These are phyloP conservation scores for Tylopilus rubrobrunneus DNA, from an alignment of 768 basidiomycete species.

Conservation along the genomic window DNA sequence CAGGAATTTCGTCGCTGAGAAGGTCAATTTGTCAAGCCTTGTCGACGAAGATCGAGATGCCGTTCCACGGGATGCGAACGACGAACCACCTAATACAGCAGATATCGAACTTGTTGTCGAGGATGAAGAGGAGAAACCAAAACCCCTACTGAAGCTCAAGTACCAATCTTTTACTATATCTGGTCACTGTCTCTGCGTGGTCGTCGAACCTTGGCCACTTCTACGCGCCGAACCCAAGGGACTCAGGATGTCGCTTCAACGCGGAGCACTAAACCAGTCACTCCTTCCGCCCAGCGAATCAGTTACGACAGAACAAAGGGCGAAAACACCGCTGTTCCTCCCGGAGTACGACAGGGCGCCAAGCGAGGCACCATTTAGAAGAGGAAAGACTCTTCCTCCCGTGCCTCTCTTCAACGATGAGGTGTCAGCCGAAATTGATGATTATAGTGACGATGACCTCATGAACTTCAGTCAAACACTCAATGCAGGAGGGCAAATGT, in stretches of 20 bases:
- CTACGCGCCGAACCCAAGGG: slow-evolving; percentile 35
- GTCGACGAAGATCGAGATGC: background rate
- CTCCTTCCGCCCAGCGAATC: slow-evolving; percentile 16
- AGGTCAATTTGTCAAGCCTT: background rate
- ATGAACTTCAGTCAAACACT: slow-evolving; percentile 75
- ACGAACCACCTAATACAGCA: background rate
- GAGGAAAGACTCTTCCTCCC: slow-evolving; percentile 31
- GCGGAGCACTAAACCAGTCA: slow-evolving; percentile 29
- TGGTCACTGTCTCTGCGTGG: slow-evolving; percentile 72
- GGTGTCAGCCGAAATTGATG: slow-evolving; percentile 26
- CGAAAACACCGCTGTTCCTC: slow-evolving; percentile 67
- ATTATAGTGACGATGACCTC: slow-evolving; percentile 49
- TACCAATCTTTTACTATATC: slow-evolving; percentile 71
- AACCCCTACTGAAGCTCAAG: slow-evolving; percentile 58
- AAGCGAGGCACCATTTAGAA: slow-evolving; percentile 33
- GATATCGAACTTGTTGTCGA: slow-evolving; percentile 41
- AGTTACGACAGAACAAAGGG: slow-evolving; percentile 31
- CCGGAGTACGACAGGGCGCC: slow-evolving; percentile 53
- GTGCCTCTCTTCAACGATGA: slow-evolving; percentile 43
- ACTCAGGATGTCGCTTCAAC: slow-evolving; percentile 24
- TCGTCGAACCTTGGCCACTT: slow-evolving; percentile 78
- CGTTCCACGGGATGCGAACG: background rate
- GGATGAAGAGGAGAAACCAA: slow-evolving; percentile 71
- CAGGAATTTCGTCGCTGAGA: background rate
- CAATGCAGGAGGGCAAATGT: slow-evolving; percentile 50